These are phyloP conservation scores for Pelargonium citronellum DNA, from an alignment of 441 rosid genomes.

Conservation along the genomic window DNA sequence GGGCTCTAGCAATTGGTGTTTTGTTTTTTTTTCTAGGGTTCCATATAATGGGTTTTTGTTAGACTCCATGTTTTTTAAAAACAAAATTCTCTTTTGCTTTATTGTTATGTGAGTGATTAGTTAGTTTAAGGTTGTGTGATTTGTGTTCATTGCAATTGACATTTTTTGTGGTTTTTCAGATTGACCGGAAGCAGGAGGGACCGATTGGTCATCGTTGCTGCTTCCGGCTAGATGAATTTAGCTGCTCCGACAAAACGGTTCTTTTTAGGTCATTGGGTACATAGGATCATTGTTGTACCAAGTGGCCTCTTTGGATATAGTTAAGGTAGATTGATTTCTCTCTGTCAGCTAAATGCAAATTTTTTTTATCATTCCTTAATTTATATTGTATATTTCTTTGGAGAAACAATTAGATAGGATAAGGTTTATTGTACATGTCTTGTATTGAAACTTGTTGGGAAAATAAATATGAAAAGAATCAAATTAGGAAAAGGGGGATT, in stretches of 20 bases:
- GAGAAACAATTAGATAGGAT: not conserved
- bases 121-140: not conserved
- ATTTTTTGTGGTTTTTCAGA: conserved; percentile 6
- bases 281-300: not conserved
- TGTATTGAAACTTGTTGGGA: not conserved
- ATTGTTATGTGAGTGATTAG: not conserved
- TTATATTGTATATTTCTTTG: too few relatives aligned
- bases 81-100: not conserved
- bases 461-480: not conserved
- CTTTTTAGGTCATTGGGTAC: not conserved
- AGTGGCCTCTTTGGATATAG: not conserved
- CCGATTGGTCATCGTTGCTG: conserved; percentile 12
- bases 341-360: not conserved
- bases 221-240: conserved; percentile 20
- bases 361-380: not conserved
- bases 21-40: not conserved
- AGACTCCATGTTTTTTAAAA: too few relatives aligned
- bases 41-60: not conserved
- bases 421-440: not conserved
- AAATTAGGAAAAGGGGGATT: not conserved
- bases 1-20: not conserved
- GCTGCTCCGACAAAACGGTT: conserved; percentile 6
- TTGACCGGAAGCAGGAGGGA: not conserved
- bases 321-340: not conserved
- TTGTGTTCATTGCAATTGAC: not conserved